Evolutionary conservation across 2,329 filamentous ascomycete species (phyloP), one percentile per base, ranked within the genome.

Genomic region (Ilyonectria destructans): DNA sequence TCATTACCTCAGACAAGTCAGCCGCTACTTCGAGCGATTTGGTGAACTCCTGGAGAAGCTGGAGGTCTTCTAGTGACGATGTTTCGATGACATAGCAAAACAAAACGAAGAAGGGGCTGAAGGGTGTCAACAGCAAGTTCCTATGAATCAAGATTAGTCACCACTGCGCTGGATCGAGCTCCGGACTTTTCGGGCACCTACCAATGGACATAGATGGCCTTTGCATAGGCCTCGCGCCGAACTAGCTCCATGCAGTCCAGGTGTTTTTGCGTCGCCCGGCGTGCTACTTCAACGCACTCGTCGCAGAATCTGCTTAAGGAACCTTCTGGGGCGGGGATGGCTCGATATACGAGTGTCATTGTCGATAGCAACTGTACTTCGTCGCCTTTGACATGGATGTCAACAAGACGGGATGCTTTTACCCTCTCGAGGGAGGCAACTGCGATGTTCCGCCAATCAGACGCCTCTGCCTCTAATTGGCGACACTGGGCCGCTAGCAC

Each of bases 41-140:
- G 56, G 88, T 85, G 71, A 92, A 92, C 2, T 86, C 83, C 40
- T 85, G 83, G 1, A 92, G 82, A 1, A 86, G 83, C 33, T 80
- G 74, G 5, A 92, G 82, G 70, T 92, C 90, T 21, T 81, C 78
- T 29, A 84, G 79, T 6, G 86, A 82, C 3, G 81, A 85, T 0
- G 87, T 86, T 73, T 90, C 87, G 54, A 89, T 85, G 60, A 88
- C 81, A 67, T 87, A 85, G 74, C 86, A 88, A 77, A 91, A 90
- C 29, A 90, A 80, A 29, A 89, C 85, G 62, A 89, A 88, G 72
- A 89, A 89, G 1, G 88, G 88, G 1, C 87, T 85, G 72, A 90
- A 90, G 0, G 88, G 89, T 2, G 86, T 85, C 68, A 89, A 82
- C 23, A 89, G 80, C 29, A 89, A 78, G n/a, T 84, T 85, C 87